Evolutionary conservation across 2,329 filamentous ascomycete species (phyloP).

Genomic region (Calonectria leucothoes): DNA sequence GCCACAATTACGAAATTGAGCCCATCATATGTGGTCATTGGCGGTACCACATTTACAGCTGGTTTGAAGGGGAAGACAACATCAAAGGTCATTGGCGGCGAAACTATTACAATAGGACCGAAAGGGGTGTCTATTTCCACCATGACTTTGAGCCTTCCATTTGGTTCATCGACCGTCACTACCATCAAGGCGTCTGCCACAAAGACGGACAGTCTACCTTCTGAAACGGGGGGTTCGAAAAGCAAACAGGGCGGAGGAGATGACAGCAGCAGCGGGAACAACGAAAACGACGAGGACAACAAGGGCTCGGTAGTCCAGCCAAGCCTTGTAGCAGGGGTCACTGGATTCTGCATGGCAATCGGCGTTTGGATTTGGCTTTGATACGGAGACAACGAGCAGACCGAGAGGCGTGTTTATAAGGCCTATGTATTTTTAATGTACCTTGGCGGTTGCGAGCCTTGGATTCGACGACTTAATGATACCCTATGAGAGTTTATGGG

Average conservation of each 20-base stretch:
- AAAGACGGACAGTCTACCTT: slow-evolving; percentile 32
- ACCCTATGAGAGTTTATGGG: background rate
- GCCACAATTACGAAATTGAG: slow-evolving; percentile 63
- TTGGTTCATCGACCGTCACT: slow-evolving; percentile 56
- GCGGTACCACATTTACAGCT: slow-evolving; percentile 62
- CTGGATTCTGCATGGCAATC: slow-evolving; percentile 52
- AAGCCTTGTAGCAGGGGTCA: slow-evolving; percentile 31
- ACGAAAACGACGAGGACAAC: slow-evolving; percentile 33
- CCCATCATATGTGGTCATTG: slow-evolving; percentile 61
- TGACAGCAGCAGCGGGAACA: slow-evolving; percentile 7
- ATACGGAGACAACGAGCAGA: background rate
- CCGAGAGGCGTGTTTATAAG: background rate
- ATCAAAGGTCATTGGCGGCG: slow-evolving; percentile 60
- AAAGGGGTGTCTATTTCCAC: slow-evolving; percentile 61
- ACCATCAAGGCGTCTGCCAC: slow-evolving; percentile 51
- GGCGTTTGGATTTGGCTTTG: slow-evolving; percentile 52
- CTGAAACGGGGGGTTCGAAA: slow-evolving; percentile 40
- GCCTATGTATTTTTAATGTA: background rate
- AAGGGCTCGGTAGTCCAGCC: slow-evolving; percentile 22
- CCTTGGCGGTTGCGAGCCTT: background rate
- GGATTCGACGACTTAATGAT: slow-evolving; percentile 7
- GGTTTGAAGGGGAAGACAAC: slow-evolving; percentile 56
- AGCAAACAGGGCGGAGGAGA: slow-evolving; percentile 12
- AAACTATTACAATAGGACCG: slow-evolving; percentile 64
- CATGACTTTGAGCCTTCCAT: slow-evolving; percentile 58